phyloP scores from a whole-genome alignment of 176 grass and related monocot genomes.

The Urochloa ruziziensis region DNA sequence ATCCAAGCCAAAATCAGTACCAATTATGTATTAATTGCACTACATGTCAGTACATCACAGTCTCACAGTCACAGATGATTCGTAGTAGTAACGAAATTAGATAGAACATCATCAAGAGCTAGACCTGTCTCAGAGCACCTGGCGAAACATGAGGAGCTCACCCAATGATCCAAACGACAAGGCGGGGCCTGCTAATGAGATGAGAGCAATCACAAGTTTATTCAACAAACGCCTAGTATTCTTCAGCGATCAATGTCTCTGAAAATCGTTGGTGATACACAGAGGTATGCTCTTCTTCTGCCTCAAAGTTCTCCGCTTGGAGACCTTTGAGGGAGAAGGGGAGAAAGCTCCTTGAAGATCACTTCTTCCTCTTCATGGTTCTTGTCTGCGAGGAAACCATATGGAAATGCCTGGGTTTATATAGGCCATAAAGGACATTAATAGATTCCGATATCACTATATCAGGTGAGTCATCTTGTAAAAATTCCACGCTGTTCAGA shows the following conservation, averaged over 20 bases:
- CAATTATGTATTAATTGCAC: not conserved
- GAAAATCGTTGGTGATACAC: not conserved
- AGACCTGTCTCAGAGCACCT: no score
- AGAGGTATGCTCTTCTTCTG: slow-evolving; percentile 20
- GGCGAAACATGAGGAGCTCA: not conserved
- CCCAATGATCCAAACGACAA: no score
- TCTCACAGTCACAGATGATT: not conserved
- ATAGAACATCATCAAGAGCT: no score
- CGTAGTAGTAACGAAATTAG: not conserved
- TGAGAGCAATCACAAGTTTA: not conserved
- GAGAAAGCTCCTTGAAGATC: slow-evolving; percentile 5
- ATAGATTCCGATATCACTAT: not conserved
- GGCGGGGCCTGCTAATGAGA: not conserved
- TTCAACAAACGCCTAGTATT: not conserved
- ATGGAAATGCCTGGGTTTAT: slow-evolving; percentile 36
- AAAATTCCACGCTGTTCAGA: slow-evolving; percentile 29
- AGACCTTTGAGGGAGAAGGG: slow-evolving; percentile 63
- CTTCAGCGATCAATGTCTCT: not conserved
- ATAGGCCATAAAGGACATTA: slow-evolving; percentile 23
- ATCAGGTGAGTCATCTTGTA: not conserved
- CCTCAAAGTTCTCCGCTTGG: slow-evolving; percentile 36
- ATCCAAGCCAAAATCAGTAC: not conserved
- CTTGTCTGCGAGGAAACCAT: slow-evolving; percentile 20
- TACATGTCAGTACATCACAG: not conserved
- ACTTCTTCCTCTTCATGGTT: not conserved